These are phyloP conservation scores for Colletotrichum theobromicola DNA, from an alignment of 2,329 filamentous ascomycete species.

Conservation along the genomic window DNA sequence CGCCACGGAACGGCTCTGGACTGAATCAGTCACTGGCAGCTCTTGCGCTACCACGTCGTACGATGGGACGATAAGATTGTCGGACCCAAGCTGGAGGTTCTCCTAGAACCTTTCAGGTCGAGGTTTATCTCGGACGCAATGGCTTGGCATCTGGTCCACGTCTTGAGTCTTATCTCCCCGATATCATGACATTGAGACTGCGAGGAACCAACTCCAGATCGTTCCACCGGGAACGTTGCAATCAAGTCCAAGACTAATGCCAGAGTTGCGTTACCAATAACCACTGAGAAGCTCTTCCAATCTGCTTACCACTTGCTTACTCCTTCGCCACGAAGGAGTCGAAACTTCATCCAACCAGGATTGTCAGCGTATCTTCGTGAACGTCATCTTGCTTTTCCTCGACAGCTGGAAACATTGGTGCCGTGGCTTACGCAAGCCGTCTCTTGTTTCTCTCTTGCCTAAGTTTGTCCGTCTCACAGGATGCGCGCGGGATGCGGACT, in stretches of 20 bases:
- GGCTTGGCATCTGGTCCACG: background rate
- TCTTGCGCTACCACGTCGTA: background rate
- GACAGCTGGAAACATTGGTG: background rate
- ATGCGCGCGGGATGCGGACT: background rate
- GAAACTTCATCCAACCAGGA: background rate
- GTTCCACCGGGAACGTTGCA: background rate
- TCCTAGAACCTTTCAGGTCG: slow-evolving; percentile 3
- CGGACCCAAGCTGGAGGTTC: background rate
- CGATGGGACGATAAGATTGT: slow-evolving; percentile 1
- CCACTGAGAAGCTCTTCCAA: background rate
- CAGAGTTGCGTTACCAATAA: background rate
- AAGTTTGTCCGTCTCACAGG: background rate
- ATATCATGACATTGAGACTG: background rate
- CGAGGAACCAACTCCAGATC: background rate
- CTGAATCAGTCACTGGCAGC: background rate
- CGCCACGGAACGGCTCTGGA: background rate
- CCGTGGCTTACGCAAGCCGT: slow-evolving; percentile 1
- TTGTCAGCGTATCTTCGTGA: background rate
- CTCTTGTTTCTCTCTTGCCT: background rate
- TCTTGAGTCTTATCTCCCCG: background rate
- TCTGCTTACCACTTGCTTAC: background rate
- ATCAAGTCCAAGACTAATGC: background rate
- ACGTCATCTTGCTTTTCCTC: background rate
- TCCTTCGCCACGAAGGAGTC: background rate
- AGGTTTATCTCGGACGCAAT: background rate